Evolutionary conservation across 2,329 filamentous ascomycete genomes (phyloP), one percentile per base, ranked within the genome.

Genomic region (Ophiostoma sp.): DNA sequence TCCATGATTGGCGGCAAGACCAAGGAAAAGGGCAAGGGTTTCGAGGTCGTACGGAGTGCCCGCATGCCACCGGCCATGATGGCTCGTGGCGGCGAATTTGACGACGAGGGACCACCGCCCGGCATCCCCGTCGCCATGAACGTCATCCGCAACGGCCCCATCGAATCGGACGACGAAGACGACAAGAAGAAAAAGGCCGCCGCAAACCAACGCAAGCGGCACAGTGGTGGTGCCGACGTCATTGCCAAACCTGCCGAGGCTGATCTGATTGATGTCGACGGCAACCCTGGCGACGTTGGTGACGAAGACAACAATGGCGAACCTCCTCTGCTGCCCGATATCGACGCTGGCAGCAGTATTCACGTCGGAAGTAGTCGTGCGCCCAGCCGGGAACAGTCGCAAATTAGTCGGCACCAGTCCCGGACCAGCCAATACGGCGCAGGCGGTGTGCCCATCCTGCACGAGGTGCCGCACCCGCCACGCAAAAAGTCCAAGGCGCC

Each of bases 1-100:
- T 86, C 85, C 68, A 77, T 97, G 6, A 86, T 97, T 71, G 89
- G 89, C 15, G 91, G 90, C 20, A 96, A 96, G 80, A 93, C 89
- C 7, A 97, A 97, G 77, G 94, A 97, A 74, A 96, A 96, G 79
- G 90, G 90, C 74, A 98, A 98, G 79, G 95, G 95, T 0, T 99
- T 99, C 75, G 95, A 98, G 78, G 95, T 99, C 5, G 94, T 99
- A 20, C 84, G 95, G 76, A 97, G 94, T 77, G 87, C 93, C 8
- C 87, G 94, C 70, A 93, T 95, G 82, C 93, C 93, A 2, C 90
- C 91, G 7, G 89, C 89, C 71, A 90, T 93, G 83, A 85, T 84
- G 73, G 80, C 81, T 74, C 83, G 79, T 76, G 84, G 80, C 36
- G 80, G 84, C 11, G 83, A 86, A 39, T 85, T 87, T 71, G 87